Evolutionary conservation across 192 early-diverging fungal genomes (phyloP), one percentile per base, ranked within the genome.

Genomic region (Coemansia sp.): DNA sequence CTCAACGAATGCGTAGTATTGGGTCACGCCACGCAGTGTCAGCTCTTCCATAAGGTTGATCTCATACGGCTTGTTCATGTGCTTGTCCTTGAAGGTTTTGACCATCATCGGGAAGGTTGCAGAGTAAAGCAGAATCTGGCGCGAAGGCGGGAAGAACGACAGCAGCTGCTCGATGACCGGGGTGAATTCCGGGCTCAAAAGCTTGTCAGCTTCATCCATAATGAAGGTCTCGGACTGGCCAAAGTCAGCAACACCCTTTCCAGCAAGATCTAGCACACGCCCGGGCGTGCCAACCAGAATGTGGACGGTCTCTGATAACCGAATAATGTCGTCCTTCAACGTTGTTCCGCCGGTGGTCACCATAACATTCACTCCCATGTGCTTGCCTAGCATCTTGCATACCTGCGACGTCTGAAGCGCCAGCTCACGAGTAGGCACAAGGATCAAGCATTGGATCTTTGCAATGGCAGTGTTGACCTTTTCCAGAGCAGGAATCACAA

Each of bases 1-100:
- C 81, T 98, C 96, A 22, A 99, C 96, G 85, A 95, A 99, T 40
- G 97, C 97, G 78, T 99, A 99, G 85, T 95, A 99, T 85, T 99
- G 97, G 8, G 97, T 99, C 22, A 99, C 93, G 73, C 97, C 97
- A 64, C 92, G 90, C 70, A 99, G 86, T 6, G 97, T 99, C 43
- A 99, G 88, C 78, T 99, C 96, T 65, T 99, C 97, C 97, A 99
- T 99, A 44, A 99, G 83, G 68, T 99, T 99, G 76, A 99, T 99
- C 77, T 99, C 97, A 73, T 99, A 97, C 19, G 97, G 94, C 69
- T 95, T 96, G 79, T 86, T 85, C 71, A 99, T 87, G 70, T 90
- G 95, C 76, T 96, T 97, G 78, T 99, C 96, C 81, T 97, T 97
- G 89, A 99, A 99, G 50, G 81, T 82, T 83, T 99, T 99, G 60